Base-by-base conservation (phyloP, 2,329 filamentous ascomycete genomes). In the Didymella segeticola region DNA sequence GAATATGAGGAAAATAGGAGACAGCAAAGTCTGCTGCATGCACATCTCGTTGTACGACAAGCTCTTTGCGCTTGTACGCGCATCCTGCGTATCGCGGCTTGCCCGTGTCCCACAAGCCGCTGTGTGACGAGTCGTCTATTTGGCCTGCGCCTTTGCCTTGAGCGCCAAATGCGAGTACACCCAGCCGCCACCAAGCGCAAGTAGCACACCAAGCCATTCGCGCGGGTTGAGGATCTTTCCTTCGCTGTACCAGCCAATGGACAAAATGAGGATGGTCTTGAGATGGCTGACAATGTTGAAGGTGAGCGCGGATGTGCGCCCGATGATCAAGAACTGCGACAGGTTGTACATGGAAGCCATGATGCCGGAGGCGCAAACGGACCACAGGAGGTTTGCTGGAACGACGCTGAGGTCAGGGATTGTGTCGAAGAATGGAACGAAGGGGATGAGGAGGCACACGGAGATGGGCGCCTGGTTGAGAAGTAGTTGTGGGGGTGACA, bases 391-490 rank as follows among this genome's bases (percentile, higher is more conserved):
- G 53, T 77, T 66, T 27, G 66, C 70, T 8, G 77, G 76, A n/a
- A 79, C 58, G 34, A 57, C 47, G 56, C 60, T 64, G 41, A 76
- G 61, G 37, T 75, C 61, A n/a, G 73, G 73, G 6, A 76, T 64
- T 10, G 69, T 78, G 64, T 79, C 77, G 62, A 78, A 75, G 53
- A 77, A 78, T 0, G 78, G 78, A 0, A 73, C 74, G 39, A 79
- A 69, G 19, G 76, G 75, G 10, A 77, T 71, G 22, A 80, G 69
- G 17, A 80, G 67, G 39, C 77, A 64, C 22, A 78, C 77, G 5
- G 76, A 76, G 46, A 79, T 77, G 12, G 77, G 77, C 4, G 78
- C 77, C 57, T 80, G 78, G 59, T 79, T 80, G 42, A 79, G 67
- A 5, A 80, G 69, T 12, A 80, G 67, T 56, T 80, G 78, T 2